Conservation (phyloP, 345 rosid species). For the Punica granatum region DNA sequence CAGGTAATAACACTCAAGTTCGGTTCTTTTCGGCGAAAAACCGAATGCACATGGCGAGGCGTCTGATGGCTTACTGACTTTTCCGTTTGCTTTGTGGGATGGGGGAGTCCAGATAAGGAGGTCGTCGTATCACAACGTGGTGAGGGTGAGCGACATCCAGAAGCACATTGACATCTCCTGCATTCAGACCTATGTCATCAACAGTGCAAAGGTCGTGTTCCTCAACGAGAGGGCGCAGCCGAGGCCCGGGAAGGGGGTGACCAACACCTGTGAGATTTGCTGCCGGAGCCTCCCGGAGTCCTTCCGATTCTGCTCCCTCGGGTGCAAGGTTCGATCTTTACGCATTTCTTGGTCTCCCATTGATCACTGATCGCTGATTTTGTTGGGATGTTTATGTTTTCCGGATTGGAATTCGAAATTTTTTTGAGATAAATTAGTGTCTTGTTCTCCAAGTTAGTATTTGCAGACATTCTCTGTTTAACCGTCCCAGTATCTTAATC, state of each 20-base stretch:
- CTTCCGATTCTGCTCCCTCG: slow-evolving; percentile 42
- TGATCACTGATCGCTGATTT: background rate
- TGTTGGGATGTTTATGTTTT: background rate
- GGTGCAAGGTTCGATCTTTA: slow-evolving; percentile 32
- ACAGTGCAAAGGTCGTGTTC: slow-evolving; percentile 42
- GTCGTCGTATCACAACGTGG: slow-evolving; percentile 41
- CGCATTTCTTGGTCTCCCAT: background rate
- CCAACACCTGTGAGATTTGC: slow-evolving; percentile 38
- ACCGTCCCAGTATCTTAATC: background rate
- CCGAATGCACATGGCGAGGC: too few species aligned
- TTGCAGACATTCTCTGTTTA: background rate
- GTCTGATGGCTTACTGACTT: background rate
- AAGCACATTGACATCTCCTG: slow-evolving; percentile 33
- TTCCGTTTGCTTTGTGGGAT: background rate
- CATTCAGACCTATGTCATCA: slow-evolving; percentile 40
- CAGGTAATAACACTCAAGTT: slow-evolving; percentile 19
- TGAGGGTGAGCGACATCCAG: slow-evolving; percentile 41
- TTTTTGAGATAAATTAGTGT: background rate
- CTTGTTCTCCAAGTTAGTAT: background rate
- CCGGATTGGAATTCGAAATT: too few species aligned
- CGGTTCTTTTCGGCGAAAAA: background rate
- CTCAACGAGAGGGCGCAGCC: slow-evolving; percentile 39
- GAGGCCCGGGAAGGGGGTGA: slow-evolving; percentile 44
- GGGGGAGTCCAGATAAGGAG: slow-evolving; percentile 29
- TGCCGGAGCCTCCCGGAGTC: slow-evolving; percentile 42